Evolutionary conservation across 495 filamentous ascomycete species (phyloP).

Genomic region (Mycothermus thermophilus): DNA sequence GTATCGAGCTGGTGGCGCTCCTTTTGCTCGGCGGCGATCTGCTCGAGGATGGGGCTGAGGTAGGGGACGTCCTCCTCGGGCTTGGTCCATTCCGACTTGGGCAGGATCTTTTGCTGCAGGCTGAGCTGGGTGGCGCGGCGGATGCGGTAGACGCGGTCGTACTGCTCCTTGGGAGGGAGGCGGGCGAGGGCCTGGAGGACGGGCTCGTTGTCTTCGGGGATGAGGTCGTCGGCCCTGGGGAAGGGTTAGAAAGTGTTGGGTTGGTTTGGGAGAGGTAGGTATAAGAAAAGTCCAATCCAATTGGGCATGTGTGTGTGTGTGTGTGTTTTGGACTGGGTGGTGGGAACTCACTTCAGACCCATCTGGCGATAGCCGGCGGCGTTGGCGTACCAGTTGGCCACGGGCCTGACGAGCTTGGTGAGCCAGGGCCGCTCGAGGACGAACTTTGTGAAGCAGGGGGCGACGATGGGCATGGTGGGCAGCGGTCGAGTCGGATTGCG

Average conservation of each 20-base stretch:
- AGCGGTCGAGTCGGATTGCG: constrained; percentile 8
- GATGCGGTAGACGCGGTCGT: constrained; percentile 94
- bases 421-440: constrained; percentile 77
- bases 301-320: constrained; percentile 1
- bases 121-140: constrained; percentile 85
- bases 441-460: constrained; percentile 55
- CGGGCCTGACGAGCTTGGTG: constrained; percentile 54
- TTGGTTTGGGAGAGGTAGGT: not conserved
- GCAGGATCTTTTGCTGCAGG: constrained; percentile 61
- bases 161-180: constrained; percentile 75
- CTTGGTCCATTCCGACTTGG: constrained; percentile 63
- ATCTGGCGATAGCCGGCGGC: constrained; percentile 85
- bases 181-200: constrained; percentile 82
- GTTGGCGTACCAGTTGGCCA: constrained; percentile 73
- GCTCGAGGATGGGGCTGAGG: constrained; percentile 19
- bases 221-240: constrained; percentile 76
- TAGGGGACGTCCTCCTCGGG: constrained; percentile 26
- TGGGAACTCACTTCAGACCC: constrained; percentile 61
- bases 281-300: no score
- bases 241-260: constrained; percentile 5
- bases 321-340: not conserved
- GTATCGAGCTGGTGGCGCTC: constrained; percentile 76
- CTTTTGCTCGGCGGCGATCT: constrained; percentile 52
- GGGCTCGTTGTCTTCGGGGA: constrained; percentile 73
- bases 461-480: constrained; percentile 46